Evolutionary conservation across 2,329 filamentous ascomycete genomes (phyloP), one percentile per base, ranked within the genome.

Genomic region (Colletotrichum nymphaeae): DNA sequence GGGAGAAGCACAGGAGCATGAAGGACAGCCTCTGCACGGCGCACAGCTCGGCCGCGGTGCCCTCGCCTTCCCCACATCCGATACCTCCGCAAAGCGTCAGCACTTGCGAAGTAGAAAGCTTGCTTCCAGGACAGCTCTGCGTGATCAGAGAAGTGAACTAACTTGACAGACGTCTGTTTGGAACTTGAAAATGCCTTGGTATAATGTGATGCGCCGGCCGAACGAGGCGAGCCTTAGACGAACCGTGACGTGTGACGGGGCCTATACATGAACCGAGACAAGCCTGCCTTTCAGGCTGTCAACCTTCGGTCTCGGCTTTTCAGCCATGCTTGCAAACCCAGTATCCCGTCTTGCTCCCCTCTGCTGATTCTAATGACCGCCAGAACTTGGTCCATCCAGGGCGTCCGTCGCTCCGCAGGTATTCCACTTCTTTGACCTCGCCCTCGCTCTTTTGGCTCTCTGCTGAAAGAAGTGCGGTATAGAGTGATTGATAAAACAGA

Each of bases 351-450:
- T 55, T 70, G 9, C 35, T 11, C 14, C 53, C 22, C 26, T 58
- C 32, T 22, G 35, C 56, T 1, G 16, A 46, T 14, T 59, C 67
- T 5, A 72, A 49, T 19, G 72, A 60, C n/a, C 74, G 67, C 74
- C 74, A 75, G 26, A 74, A 74, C 32, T 73, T 72, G 28, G 67
- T 74, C 71, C 74, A 74, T 37, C 72, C 72, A n/a, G 68, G 69
- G 32, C 63, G 69, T 14, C 69, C 70, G 22, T 69, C 69, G 53
- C 59, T 71, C 30, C 69, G 46, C 24, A 71, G 58, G n/a, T 73
- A 70, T 30, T 74, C 72, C 8, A 74, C 57, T 24, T 72, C 72
- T 22, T 74, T 37, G 42, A 72, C 65, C 19, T 64, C 55, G 28
- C 53, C 60, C 14, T 64, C 55, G 28, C 53, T 56, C 8, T 37